phyloP scores from a whole-genome alignment of 2,329 filamentous ascomycete species.

The Tolypocladium pustulatum region DNA sequence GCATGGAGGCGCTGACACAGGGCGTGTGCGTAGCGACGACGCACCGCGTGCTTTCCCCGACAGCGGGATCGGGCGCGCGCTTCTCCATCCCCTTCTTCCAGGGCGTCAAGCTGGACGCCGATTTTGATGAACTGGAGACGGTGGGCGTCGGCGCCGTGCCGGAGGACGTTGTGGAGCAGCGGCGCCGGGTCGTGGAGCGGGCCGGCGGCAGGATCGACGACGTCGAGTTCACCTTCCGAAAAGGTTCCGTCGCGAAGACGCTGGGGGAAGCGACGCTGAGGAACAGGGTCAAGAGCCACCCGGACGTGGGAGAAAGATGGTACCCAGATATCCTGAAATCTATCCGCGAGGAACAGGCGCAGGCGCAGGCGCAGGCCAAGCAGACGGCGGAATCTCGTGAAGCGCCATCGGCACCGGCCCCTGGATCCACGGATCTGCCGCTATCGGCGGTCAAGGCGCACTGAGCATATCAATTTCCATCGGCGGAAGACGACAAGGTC shows the following conservation, averaged over 20 bases:
- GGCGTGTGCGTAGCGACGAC: constrained; percentile 77
- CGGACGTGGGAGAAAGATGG: constrained; percentile 76
- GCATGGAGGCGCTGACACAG: constrained; percentile 72
- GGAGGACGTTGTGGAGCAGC: constrained; percentile 49
- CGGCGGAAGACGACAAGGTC: neutral
- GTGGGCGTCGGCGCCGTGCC: constrained; percentile 50
- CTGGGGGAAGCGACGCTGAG: constrained; percentile 75
- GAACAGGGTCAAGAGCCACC: constrained; percentile 79
- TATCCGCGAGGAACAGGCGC: constrained; percentile 48
- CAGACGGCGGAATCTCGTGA: constrained; percentile 17
- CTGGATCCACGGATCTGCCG: constrained; percentile 7
- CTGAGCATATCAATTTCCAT: constrained; percentile 6
- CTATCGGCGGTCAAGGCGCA: constrained; percentile 20
- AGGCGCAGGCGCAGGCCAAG: constrained; percentile 20
- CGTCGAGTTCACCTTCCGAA: constrained; percentile 78
- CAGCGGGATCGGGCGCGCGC: constrained; percentile 57
- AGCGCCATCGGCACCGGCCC: constrained; percentile 1
- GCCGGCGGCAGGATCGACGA: constrained; percentile 56
- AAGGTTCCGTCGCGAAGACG: constrained; percentile 53
- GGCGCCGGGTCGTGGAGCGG: constrained; percentile 44
- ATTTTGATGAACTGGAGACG: constrained; percentile 64
- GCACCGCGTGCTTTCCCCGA: constrained; percentile 69
- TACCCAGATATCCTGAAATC: constrained; percentile 53
- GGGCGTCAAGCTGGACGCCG: constrained; percentile 68
- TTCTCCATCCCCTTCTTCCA: constrained; percentile 85